Percentiles rank a stretch among this genome's conserved stretches.
phyloP scores from a whole-genome alignment of 139 green algal species.

The Chlorella ohadii region DNA sequence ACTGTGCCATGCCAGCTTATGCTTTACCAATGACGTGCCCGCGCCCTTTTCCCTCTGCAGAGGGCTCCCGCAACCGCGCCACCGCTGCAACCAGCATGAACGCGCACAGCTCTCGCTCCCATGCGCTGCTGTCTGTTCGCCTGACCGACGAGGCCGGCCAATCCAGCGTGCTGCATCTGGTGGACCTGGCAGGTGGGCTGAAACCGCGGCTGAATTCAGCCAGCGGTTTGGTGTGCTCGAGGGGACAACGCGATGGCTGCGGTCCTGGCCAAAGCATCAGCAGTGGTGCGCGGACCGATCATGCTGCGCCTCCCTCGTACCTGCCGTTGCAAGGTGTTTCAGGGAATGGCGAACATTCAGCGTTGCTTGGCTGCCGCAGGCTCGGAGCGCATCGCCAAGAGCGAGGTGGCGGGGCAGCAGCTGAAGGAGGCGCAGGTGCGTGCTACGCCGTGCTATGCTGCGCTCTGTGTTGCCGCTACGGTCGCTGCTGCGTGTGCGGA shows the following conservation, averaged over 20 bases:
- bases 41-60: not conserved
- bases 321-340: too few relatives aligned
- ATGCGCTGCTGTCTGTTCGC: constrained; percentile 49
- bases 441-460: too few relatives aligned
- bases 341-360: too few relatives aligned
- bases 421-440: constrained; percentile 68
- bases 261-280: too few relatives aligned
- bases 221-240: not conserved
- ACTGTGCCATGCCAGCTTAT: too few relatives aligned
- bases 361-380: constrained; percentile 42
- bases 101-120: constrained; percentile 47
- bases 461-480: too few relatives aligned
- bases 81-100: constrained; percentile 52
- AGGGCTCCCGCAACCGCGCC: constrained; percentile 32
- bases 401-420: constrained; percentile 60
- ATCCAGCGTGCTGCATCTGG: constrained; percentile 68
- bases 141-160: constrained; percentile 14
- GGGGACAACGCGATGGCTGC: too few relatives aligned
- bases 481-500: too few relatives aligned
- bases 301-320: too few relatives aligned
- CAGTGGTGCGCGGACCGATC: too few relatives aligned
- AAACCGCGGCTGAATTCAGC: too few relatives aligned
- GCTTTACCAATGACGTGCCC: too few relatives aligned
- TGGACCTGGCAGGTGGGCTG: constrained; percentile 80
- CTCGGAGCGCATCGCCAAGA: constrained; percentile 60